Evolutionary conservation across 768 basidiomycete species (phyloP).

Genomic region (Trametes cinnabarina): DNA sequence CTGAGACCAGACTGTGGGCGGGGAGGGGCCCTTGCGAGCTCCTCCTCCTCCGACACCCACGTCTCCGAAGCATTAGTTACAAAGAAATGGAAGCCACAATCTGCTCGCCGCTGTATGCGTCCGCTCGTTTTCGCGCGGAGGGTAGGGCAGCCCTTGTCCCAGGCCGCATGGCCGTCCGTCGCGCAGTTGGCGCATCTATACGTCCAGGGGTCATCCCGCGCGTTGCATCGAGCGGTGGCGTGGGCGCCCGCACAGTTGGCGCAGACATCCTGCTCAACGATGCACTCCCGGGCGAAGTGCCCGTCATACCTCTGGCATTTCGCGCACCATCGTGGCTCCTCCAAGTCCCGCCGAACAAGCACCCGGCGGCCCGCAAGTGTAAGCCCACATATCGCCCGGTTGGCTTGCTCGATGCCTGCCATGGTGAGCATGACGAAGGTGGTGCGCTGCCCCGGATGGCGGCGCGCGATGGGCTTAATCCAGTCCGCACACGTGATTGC

Average conservation of each 20-base stretch:
- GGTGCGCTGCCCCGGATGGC: conserved; percentile 17
- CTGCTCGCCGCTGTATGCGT: background rate
- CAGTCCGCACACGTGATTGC: conserved; percentile 17
- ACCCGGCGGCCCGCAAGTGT: conserved; percentile 18
- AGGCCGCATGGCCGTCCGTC: conserved; percentile 29
- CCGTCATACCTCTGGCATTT: conserved; percentile 27
- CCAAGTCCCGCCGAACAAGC: conserved; percentile 13
- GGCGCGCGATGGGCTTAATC: conserved; percentile 26
- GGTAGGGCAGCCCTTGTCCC: conserved; percentile 25
- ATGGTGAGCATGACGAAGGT: conserved; percentile 29
- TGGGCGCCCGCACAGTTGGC: conserved; percentile 24
- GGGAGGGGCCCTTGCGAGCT: background rate
- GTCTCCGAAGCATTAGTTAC: background rate
- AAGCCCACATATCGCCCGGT: conserved; percentile 26
- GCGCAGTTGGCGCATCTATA: conserved; percentile 30
- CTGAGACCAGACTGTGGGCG: conserved; percentile 9
- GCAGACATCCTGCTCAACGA: conserved; percentile 12
- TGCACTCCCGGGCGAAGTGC: conserved; percentile 21
- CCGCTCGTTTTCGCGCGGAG: background rate
- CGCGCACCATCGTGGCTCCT: conserved; percentile 27
- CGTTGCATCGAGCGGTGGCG: conserved; percentile 20
- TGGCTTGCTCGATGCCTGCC: conserved; percentile 21
- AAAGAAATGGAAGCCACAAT: conserved; percentile 11
- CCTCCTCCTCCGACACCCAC: conserved; percentile 4
- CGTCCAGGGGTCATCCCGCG: background rate